Evolutionary conservation across 2,329 filamentous ascomycete genomes (phyloP), one percentile per base, ranked within the genome.

Genomic region (Fusarium xylarioides): DNA sequence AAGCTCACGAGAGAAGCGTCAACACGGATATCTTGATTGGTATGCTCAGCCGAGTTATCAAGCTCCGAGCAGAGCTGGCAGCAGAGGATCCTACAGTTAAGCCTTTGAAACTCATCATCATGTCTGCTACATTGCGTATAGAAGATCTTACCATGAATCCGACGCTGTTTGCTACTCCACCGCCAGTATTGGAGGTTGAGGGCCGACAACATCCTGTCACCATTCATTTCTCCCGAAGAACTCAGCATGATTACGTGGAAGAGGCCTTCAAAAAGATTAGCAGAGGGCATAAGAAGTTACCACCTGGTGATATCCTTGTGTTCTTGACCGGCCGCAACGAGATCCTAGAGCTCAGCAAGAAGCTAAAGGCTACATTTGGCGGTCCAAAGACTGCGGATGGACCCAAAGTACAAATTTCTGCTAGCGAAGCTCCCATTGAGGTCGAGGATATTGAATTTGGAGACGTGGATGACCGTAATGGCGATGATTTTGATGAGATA

Each of bases 1-100:
- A 99, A 82, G 96, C 96, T 4, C 96, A 99, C 84, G 96, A 99
- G 81, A 90, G 97, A 77, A 98, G 95, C 78, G 93, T 98, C 77
- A 98, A 99, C 79, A 99, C 97, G 0, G 97, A 99, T 80, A 97
- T 99, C 44, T 84, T 99, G n/a, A 95, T 99, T 74, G 96, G 96
- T 56, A 97, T 99, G 91, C 90, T 98, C 21, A 98, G 95, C 79
- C 91, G 95, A 78, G 95, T 98, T 38, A 93, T 98, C 53, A 94
- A 94, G 75, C 84, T 98, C 60, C 90, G 96, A 66, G 89, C 92
- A 59, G 90, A 94, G 43, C 88, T 98, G 83, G 89, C 90, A 12
- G 85, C 88, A 68, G 92, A 96, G 80, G 89, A 96, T 68, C 84
- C 91, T 0, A 88, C 89, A 2, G 84, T 93, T 34, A 92, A 91